A percentile compares a stretch with the other conserved stretches of the same genome.
These are phyloP conservation scores for Austropuccinia psidii DNA, from an alignment of 1,284 basidiomycete genomes.

Conservation along the genomic window DNA sequence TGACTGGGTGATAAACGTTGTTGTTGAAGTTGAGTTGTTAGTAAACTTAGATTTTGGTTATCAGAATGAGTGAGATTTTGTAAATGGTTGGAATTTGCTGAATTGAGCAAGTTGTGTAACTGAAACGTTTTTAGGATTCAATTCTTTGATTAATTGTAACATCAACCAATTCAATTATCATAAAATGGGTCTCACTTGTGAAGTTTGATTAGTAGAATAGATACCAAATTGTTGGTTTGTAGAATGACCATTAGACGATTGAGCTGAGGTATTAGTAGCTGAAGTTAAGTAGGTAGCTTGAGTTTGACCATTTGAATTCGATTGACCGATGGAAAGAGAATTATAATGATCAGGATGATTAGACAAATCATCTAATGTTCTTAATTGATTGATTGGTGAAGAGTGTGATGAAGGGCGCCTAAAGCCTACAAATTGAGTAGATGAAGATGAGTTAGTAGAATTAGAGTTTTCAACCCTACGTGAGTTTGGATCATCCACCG, in stretches of 20 bases:
- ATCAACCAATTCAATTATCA: neutral
- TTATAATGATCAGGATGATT: neutral
- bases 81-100: conserved; percentile 1
- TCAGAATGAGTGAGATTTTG: conserved; percentile 11
- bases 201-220: neutral
- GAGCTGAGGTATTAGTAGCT: neutral
- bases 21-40: conserved; percentile 32
- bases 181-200: conserved; percentile 1
- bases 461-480: neutral
- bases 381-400: neutral
- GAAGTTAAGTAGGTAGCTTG: neutral
- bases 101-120: conserved; percentile 7
- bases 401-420: neutral
- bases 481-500: neutral
- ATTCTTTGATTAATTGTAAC: neutral
- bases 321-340: neutral
- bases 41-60: conserved; percentile 27
- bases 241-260: neutral
- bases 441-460: neutral
- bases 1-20: conserved; percentile 20
- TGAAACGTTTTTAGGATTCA: conserved; percentile 17
- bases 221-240: conserved; percentile 9
- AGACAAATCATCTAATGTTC: neutral
- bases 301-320: neutral
- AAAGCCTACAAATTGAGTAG: neutral